A percentile compares a stretch with the other conserved stretches of the same genome.
phyloP scores from a whole-genome alignment of 768 basidiomycete genomes.

The Tubosaeta brunneosetosa region DNA sequence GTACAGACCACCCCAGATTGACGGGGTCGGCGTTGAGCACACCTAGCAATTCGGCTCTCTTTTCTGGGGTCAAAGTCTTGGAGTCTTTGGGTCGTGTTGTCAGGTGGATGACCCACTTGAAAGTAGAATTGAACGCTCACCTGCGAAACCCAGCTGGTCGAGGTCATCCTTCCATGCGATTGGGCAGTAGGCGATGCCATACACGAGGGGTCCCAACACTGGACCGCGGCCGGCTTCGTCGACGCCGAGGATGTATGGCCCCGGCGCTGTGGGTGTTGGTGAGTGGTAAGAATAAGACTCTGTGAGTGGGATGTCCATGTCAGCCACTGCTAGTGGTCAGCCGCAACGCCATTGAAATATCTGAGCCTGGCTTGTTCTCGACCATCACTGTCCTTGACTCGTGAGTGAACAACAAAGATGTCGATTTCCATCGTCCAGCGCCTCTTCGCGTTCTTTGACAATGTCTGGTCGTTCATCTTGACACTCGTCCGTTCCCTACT shows the following conservation, averaged over 20 bases:
- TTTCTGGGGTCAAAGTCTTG: constrained; percentile 76
- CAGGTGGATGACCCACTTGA: background rate
- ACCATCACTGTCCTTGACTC: constrained; percentile 13
- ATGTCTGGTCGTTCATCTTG: constrained; percentile 22
- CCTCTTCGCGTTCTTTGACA: constrained; percentile 15
- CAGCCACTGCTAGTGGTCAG: constrained; percentile 1
- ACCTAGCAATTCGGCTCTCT: constrained; percentile 58
- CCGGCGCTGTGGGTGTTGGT: constrained; percentile 57
- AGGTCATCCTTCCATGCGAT: constrained; percentile 67
- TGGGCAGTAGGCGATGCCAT: constrained; percentile 93
- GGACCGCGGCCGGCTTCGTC: constrained; percentile 98
- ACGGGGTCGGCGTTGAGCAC: constrained; percentile 65
- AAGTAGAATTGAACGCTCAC: constrained; percentile 42
- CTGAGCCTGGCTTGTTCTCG: background rate
- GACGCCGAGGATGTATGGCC: constrained; percentile 94
- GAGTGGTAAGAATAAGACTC: constrained; percentile 80
- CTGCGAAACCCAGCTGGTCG: constrained; percentile 85
- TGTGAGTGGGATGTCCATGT: constrained; percentile 43
- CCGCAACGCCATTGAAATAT: constrained; percentile 13
- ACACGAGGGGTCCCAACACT: constrained; percentile 92
- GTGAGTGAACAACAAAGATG: constrained; percentile 14
- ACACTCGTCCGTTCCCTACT: constrained; percentile 27
- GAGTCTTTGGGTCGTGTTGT: constrained; percentile 61
- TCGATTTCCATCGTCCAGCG: constrained; percentile 2
- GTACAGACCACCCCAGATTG: constrained; percentile 79